Percentiles rank a stretch among this genome's conserved stretches.
phyloP scores from a whole-genome alignment of 345 rosid genomes.

The Corchorus capsularis region DNA sequence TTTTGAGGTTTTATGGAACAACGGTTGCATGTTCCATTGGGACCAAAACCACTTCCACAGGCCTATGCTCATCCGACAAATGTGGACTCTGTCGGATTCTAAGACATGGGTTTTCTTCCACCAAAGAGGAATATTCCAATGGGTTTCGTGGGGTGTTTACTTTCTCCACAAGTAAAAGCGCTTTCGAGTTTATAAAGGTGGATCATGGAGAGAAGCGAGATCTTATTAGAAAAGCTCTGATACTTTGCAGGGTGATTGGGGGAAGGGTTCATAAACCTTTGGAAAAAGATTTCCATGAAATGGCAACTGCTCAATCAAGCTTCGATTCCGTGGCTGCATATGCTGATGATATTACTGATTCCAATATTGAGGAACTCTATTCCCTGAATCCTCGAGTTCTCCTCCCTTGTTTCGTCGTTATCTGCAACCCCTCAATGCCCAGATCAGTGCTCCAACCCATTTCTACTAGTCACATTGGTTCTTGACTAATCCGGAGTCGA shows the following conservation, averaged over 20 bases:
- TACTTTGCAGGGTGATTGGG: constrained; percentile 73
- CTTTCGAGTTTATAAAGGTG: constrained; percentile 41
- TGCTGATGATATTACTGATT: constrained; percentile 24
- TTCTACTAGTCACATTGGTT: too few relatives aligned
- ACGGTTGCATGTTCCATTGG: constrained; percentile 54
- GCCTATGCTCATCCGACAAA: constrained; percentile 41
- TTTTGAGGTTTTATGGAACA: constrained; percentile 63
- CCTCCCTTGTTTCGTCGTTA: constrained; percentile 73
- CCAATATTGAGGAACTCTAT: constrained; percentile 55
- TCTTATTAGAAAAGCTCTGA: constrained; percentile 40
- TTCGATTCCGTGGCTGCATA: constrained; percentile 75
- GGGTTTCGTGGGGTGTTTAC: constrained; percentile 49
- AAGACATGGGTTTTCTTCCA: constrained; percentile 48
- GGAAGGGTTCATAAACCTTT: constrained; percentile 62
- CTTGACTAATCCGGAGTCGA: too few relatives aligned
- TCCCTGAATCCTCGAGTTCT: constrained; percentile 58
- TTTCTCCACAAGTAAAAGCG: constrained; percentile 49
- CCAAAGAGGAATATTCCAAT: constrained; percentile 24
- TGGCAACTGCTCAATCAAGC: constrained; percentile 32
- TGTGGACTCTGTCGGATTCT: constrained; percentile 64
- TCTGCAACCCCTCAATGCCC: constrained; percentile 39
- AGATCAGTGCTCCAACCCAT: too few relatives aligned
- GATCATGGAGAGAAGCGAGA: constrained; percentile 12
- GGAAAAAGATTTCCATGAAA: constrained; percentile 44
- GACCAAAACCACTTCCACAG: constrained; percentile 33